phyloP scores from a whole-genome alignment of 2,329 filamentous ascomycete genomes.

The Paramyrothecium sp. region DNA sequence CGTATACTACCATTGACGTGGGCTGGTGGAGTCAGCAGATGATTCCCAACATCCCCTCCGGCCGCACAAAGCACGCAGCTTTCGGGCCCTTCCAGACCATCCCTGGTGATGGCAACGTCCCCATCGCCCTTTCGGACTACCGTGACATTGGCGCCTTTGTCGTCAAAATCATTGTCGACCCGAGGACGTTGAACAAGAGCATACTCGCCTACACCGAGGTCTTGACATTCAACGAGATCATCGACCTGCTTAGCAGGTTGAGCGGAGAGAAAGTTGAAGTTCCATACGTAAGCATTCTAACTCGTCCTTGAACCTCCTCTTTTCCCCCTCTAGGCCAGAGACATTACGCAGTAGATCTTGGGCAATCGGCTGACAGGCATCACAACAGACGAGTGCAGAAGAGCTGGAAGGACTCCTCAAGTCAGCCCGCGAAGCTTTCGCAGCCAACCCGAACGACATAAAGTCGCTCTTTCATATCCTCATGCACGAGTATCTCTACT shows the following conservation, averaged over 20 bases:
- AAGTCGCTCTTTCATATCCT: not conserved
- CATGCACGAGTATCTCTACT: not conserved
- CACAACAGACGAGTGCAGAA: not conserved
- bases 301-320: not conserved
- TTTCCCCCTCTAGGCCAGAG: no score
- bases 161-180: constrained; percentile 48
- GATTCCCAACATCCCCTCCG: constrained; percentile 23
- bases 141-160: constrained; percentile 53
- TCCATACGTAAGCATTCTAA: constrained; percentile 7
- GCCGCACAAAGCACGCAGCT: constrained; percentile 21
- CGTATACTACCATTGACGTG: constrained; percentile 56
- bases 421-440: not conserved
- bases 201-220: constrained; percentile 49
- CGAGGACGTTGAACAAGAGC: constrained; percentile 50
- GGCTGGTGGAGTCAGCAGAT: constrained; percentile 57
- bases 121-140: constrained; percentile 43
- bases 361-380: no score
- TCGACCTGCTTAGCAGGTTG: constrained; percentile 41
- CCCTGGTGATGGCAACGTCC: constrained; percentile 42
- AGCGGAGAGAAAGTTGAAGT: constrained; percentile 44
- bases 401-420: not conserved
- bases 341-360: no score
- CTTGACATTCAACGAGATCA: constrained; percentile 44
- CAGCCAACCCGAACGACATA: not conserved
- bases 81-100: constrained; percentile 32